phyloP scores from a whole-genome alignment of 139 green algal species.

The Trebouxia sp. region DNA sequence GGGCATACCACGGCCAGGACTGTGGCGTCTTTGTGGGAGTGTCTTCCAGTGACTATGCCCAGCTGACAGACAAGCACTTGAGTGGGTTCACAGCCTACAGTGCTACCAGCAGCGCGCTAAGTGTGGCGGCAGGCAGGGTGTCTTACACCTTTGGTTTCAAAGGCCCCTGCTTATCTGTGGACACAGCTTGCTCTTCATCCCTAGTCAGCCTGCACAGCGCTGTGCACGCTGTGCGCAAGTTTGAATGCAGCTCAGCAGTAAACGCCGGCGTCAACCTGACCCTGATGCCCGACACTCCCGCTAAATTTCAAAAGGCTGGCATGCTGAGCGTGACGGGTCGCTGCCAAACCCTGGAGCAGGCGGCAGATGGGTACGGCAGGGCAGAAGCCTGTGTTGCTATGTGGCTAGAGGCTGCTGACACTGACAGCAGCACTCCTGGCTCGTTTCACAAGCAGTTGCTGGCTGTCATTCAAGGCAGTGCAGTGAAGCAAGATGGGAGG shows the following conservation, averaged over 20 bases:
- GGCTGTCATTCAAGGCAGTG: slow-evolving; percentile 8
- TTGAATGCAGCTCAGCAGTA: slow-evolving; percentile 26
- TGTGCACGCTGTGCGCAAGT: background rate
- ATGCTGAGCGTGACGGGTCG: slow-evolving; percentile 76
- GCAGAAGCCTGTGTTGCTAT: slow-evolving; percentile 46
- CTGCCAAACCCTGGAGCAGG: slow-evolving; percentile 60
- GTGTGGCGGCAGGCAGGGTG: slow-evolving; percentile 54
- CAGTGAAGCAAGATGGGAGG: slow-evolving; percentile 51
- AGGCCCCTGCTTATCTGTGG: slow-evolving; percentile 41
- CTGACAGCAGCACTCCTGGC: background rate
- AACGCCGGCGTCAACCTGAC: slow-evolving; percentile 78
- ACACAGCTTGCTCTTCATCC: slow-evolving; percentile 88
- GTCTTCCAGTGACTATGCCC: slow-evolving; percentile 70
- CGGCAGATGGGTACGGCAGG: slow-evolving; percentile 67
- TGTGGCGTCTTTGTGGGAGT: slow-evolving; percentile 74
- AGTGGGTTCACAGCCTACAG: slow-evolving; percentile 66
- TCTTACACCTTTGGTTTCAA: slow-evolving; percentile 62
- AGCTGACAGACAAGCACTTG: slow-evolving; percentile 50
- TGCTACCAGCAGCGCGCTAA: slow-evolving; percentile 61
- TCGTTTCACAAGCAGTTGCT: background rate
- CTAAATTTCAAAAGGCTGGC: slow-evolving; percentile 74
- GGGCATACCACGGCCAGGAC: background rate
- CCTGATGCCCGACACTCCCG: slow-evolving; percentile 68
- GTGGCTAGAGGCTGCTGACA: background rate
- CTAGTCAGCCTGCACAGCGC: slow-evolving; percentile 75